These are phyloP conservation scores for Brassica juncea DNA, from an alignment of 345 rosid species.

Conservation along the genomic window DNA sequence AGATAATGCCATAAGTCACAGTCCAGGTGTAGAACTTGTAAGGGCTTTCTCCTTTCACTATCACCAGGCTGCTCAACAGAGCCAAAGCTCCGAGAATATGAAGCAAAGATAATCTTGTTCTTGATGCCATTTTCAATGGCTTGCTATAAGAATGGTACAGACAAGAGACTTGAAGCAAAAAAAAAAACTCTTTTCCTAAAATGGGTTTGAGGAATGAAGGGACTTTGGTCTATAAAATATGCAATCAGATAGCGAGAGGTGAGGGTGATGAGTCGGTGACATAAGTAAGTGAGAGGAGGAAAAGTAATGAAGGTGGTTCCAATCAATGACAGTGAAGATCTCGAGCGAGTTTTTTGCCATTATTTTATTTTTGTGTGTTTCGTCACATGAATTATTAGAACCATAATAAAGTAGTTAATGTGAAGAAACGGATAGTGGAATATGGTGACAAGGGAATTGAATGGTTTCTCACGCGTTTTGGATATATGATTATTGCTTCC, in stretches of 20 bases:
- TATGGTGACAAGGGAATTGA: constrained; percentile 25
- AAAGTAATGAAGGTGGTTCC: constrained; percentile 27
- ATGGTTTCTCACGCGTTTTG: constrained; percentile 50
- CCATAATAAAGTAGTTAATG: not conserved
- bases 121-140: constrained; percentile 41
- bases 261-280: constrained; percentile 12
- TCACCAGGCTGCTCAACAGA: constrained; percentile 45
- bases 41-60: constrained; percentile 75
- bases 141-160: constrained; percentile 5
- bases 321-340: constrained; percentile 38
- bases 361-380: not conserved
- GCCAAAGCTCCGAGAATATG: constrained; percentile 47
- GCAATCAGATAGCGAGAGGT: constrained; percentile 24
- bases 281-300: constrained; percentile 30
- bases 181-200: not conserved
- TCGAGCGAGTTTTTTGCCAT: constrained; percentile 18
- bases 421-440: constrained; percentile 15
- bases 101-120: constrained; percentile 15
- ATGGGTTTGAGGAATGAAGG: constrained; percentile 10
- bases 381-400: constrained; percentile 21
- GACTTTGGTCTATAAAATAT: constrained; percentile 12
- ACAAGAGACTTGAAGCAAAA: not conserved
- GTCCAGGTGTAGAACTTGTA: constrained; percentile 87
- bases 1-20: constrained; percentile 75
- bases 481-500: constrained; percentile 49